Evolutionary conservation across 345 rosid genomes (phyloP).

Genomic region (Fremontodendron californicum): DNA sequence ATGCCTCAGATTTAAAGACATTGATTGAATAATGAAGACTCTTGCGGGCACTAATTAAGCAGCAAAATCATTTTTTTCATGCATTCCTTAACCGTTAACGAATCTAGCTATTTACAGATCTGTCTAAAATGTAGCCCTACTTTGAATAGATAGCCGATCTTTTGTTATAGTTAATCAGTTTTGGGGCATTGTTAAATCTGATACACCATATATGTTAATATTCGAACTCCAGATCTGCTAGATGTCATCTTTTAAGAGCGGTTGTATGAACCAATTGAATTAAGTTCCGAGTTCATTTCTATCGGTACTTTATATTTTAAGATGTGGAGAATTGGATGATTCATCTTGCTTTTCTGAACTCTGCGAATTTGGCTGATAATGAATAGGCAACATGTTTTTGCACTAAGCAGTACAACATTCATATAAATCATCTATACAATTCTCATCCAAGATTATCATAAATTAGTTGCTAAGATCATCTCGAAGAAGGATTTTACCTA

Average conservation of each 20-base stretch:
- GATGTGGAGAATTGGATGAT: not conserved
- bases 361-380: not conserved
- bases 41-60: conserved; percentile 7
- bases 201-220: not conserved
- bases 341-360: not conserved
- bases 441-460: not conserved
- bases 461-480: not conserved
- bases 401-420: not conserved
- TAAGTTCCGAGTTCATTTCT: not conserved
- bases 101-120: not conserved
- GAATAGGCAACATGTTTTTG: conserved; percentile 3
- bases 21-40: conserved; percentile 12
- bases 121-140: not conserved
- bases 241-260: too few species aligned
- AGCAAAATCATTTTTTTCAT: not conserved
- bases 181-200: not conserved
- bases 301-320: too few species aligned
- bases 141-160: not conserved
- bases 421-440: not conserved
- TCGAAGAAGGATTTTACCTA: not conserved
- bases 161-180: not conserved
- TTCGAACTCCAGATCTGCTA: too few species aligned
- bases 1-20: conserved; percentile 11
- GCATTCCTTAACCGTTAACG: conserved; percentile 4
- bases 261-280: not conserved